Evolutionary conservation across 352 stramenopile species (phyloP).

Genomic region (Pilasporangium apinafurcum): DNA sequence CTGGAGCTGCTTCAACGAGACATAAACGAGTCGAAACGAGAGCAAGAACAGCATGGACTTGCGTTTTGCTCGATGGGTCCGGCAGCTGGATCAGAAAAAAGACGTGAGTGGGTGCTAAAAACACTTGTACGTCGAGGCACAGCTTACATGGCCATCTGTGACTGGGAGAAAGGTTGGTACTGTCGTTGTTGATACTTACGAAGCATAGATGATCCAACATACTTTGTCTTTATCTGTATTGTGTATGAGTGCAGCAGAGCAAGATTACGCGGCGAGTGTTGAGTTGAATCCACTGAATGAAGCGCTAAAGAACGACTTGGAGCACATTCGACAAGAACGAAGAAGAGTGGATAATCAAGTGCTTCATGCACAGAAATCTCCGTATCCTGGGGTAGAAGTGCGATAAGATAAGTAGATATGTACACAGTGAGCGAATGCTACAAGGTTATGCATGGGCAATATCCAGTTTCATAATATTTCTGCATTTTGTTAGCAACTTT

Average conservation of each 20-base stretch:
- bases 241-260: slow-evolving; percentile 25
- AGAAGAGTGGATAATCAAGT: too few species aligned
- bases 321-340: slow-evolving; percentile 21
- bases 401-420: too few species aligned
- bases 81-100: slow-evolving; percentile 39
- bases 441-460: too few species aligned
- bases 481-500: too few species aligned
- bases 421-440: too few species aligned
- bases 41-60: slow-evolving; percentile 11
- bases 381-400: too few species aligned
- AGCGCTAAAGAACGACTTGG: slow-evolving; percentile 37
- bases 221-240: not conserved
- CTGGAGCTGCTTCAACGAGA: slow-evolving; percentile 53
- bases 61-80: slow-evolving; percentile 55
- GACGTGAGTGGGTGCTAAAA: slow-evolving; percentile 71
- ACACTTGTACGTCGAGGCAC: slow-evolving; percentile 63
- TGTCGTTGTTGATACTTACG: not conserved
- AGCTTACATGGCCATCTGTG: slow-evolving; percentile 25
- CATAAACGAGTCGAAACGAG: not conserved
- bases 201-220: not conserved
- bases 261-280: slow-evolving; percentile 46
- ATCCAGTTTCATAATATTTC: too few species aligned
- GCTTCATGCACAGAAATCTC: too few species aligned
- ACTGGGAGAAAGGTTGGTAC: slow-evolving; percentile 31
- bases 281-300: slow-evolving; percentile 55